These are phyloP conservation scores for Pyrenopolyporus hunteri DNA, from an alignment of 495 filamentous ascomycete species.

Conservation along the genomic window DNA sequence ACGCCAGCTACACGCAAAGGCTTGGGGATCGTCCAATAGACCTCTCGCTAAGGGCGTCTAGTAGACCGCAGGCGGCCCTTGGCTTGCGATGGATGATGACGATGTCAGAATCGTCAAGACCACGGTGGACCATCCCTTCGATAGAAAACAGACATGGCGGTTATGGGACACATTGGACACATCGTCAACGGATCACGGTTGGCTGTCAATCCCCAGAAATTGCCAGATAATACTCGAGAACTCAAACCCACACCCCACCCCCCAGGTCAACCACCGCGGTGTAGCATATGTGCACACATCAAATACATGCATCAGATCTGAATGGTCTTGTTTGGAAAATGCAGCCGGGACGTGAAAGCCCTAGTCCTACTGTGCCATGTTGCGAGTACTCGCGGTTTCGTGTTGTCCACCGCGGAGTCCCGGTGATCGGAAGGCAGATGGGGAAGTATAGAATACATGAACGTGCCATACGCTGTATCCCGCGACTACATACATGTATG, in stretches of 20 bases:
- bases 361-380: not conserved
- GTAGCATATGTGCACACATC: too few relatives aligned
- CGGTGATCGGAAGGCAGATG: constrained; percentile 3
- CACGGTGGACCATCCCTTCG: constrained; percentile 14
- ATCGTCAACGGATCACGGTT: too few relatives aligned
- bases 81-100: constrained; percentile 30
- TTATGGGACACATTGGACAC: too few relatives aligned
- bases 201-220: not conserved
- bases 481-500: too few relatives aligned
- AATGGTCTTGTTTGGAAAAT: constrained; percentile 12
- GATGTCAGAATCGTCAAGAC: constrained; percentile 32
- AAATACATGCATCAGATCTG: constrained; percentile 24
- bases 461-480: not conserved
- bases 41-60: not conserved
- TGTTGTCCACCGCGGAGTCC: not conserved
- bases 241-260: too few relatives aligned
- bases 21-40: constrained; percentile 31
- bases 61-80: constrained; percentile 16
- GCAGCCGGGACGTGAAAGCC: not conserved
- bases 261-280: constrained; percentile 1
- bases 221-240: constrained; percentile 8
- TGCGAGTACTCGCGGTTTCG: constrained; percentile 8
- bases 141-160: not conserved
- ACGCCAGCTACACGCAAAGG: constrained; percentile 26
- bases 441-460: constrained; percentile 26